Percentiles rank a stretch among this genome's conserved stretches.
These are phyloP conservation scores for Periconia sp. DNA, from an alignment of 2,329 filamentous ascomycete species.

Conservation along the genomic window DNA sequence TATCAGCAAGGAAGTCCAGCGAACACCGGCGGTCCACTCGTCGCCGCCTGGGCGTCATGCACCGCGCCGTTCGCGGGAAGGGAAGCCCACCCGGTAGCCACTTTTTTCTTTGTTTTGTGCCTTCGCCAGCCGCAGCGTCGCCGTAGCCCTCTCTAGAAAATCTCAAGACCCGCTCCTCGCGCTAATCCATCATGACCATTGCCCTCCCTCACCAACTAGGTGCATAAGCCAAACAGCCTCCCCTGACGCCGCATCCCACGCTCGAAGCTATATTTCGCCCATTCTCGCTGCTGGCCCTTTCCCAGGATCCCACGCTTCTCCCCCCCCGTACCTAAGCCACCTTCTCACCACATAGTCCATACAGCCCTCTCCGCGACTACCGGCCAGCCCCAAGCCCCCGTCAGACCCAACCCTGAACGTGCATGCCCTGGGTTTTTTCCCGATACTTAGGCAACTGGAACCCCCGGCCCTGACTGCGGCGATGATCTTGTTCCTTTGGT, in stretches of 20 bases:
- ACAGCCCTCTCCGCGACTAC: neutral
- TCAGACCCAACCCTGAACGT: neutral
- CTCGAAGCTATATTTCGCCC: neutral
- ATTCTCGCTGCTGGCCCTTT: neutral
- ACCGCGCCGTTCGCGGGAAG: too few relatives aligned
- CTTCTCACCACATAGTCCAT: neutral
- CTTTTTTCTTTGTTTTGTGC: too few relatives aligned
- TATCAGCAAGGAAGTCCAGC: too few relatives aligned
- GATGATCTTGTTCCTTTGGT: conserved; percentile 14
- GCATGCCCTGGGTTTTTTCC: conserved; percentile 3
- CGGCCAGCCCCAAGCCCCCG: neutral
- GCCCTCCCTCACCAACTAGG: neutral
- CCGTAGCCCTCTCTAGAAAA: too few relatives aligned
- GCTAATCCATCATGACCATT: conserved; percentile 1
- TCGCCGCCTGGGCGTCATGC: too few relatives aligned
- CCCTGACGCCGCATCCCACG: neutral
- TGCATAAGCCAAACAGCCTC: neutral
- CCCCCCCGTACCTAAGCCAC: conserved; percentile 1
- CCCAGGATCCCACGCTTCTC: neutral
- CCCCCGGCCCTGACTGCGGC: neutral
- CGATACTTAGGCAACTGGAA: conserved; percentile 1
- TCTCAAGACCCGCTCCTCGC: neutral
- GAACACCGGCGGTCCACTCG: too few relatives aligned
- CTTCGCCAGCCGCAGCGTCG: too few relatives aligned
- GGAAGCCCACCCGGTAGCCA: too few relatives aligned